Conservation (phyloP, 1,139 yeast genomes). For the Yamadazyma epiphylla region DNA sequence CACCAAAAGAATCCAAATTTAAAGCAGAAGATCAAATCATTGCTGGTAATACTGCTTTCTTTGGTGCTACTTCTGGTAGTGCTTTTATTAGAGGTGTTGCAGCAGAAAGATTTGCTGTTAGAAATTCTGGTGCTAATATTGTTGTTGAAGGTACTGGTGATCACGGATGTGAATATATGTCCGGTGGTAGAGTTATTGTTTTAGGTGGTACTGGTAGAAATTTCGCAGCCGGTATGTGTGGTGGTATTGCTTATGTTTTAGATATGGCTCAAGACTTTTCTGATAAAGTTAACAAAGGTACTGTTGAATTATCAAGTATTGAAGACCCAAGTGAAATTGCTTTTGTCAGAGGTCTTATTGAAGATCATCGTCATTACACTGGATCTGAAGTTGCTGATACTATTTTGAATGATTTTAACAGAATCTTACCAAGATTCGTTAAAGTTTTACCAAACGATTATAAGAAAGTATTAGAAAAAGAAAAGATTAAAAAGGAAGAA, state of each 20-base stretch:
- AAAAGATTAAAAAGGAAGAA: slow-evolving; percentile 63
- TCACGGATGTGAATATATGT: slow-evolving; percentile 99
- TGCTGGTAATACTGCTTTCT: slow-evolving; percentile 95
- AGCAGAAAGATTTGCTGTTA: slow-evolving; percentile 96
- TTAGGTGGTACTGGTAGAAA: slow-evolving; percentile 90
- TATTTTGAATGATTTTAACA: slow-evolving; percentile 79
- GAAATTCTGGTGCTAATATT: slow-evolving; percentile 97
- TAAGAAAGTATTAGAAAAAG: slow-evolving; percentile 82
- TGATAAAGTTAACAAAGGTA: slow-evolving; percentile 74
- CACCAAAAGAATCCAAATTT: slow-evolving; percentile 79
- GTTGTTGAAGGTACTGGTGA: slow-evolving; percentile 98
- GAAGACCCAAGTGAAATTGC: slow-evolving; percentile 92
- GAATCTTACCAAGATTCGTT: slow-evolving; percentile 84
- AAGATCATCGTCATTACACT: slow-evolving; percentile 94
- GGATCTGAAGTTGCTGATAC: slow-evolving; percentile 86
- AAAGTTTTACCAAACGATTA: slow-evolving; percentile 92
- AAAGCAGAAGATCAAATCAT: slow-evolving; percentile 95
- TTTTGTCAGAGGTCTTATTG: slow-evolving; percentile 86
- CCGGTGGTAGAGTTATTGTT: slow-evolving; percentile 96
- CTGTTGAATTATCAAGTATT: slow-evolving; percentile 74
- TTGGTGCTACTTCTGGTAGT: slow-evolving; percentile 95
- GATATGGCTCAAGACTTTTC: slow-evolving; percentile 92
- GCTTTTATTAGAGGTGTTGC: slow-evolving; percentile 97
- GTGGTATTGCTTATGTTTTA: slow-evolving; percentile 96
- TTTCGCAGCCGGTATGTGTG: slow-evolving; percentile 99